Conservation (phyloP, 495 filamentous ascomycete genomes). For the Aspergillus cristatus region DNA sequence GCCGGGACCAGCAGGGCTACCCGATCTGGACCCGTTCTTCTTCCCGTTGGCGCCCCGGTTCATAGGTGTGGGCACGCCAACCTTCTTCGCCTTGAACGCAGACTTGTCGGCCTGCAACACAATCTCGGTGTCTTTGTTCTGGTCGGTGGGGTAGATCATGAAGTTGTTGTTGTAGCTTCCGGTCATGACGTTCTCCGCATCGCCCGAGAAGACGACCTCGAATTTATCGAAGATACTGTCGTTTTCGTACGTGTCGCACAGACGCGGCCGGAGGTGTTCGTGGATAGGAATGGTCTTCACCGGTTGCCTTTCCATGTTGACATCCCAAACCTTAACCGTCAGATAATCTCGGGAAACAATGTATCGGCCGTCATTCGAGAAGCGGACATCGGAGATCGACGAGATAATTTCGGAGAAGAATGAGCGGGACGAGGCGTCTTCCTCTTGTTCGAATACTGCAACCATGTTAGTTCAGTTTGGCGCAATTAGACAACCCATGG, state of each 20-base stretch:
- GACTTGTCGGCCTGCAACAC: conserved; percentile 97
- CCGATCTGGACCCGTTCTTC: conserved; percentile 73
- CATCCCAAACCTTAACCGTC: conserved; percentile 99
- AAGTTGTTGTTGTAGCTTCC: conserved; percentile 99
- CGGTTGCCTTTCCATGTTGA: conserved; percentile 95
- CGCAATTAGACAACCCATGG: not conserved
- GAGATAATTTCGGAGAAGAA: conserved; percentile 99
- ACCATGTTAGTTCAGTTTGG: conserved; percentile 4
- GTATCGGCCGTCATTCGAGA: conserved; percentile 91
- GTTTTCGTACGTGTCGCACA: conserved; percentile 98
- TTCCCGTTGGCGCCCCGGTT: conserved; percentile 73
- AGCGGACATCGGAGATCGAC: conserved; percentile 96
- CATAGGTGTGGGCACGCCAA: conserved; percentile 95
- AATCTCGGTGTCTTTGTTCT: conserved; percentile 91
- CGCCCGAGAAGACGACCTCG: conserved; percentile 96
- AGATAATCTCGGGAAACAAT: conserved; percentile 96
- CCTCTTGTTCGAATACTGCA: conserved; percentile 95
- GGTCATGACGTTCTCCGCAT: conserved; percentile 98
- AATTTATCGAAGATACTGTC: conserved; percentile 99
- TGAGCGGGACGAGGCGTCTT: conserved; percentile 95
- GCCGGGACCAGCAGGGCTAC: conserved; percentile 83
- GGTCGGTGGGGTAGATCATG: conserved; percentile 98
- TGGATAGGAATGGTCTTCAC: conserved; percentile 99
- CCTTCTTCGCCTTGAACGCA: conserved; percentile 99
- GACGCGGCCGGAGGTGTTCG: conserved; percentile 85